Evolutionary conservation across 1,284 basidiomycete species (phyloP), one percentile per base, ranked within the genome.

Genomic region (Clitocybe nebularis): DNA sequence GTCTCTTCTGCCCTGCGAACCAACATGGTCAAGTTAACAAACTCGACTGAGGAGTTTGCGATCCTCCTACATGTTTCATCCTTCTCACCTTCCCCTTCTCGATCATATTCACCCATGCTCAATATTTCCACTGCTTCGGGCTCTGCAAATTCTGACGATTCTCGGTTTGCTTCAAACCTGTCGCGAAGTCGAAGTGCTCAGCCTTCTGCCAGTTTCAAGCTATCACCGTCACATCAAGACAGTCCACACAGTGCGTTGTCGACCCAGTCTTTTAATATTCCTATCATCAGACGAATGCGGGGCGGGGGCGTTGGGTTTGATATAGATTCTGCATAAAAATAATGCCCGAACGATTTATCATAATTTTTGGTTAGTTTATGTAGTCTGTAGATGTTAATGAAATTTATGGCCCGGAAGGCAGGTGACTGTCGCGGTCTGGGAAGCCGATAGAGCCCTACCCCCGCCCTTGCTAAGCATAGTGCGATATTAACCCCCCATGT

Each of bases 61-160:
- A 84, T 87, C 54, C 69, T 90, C 37, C 64, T 89, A 11, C 84
- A 87, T 56, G 81, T 86, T 36, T 87, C 87, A n/a, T 87, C 85
- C 0, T 83, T 84, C 55, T 78, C 87, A 22, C 71, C 77, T 2
- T 64, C 77, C 33, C 60, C 59, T 14, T 67, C 77, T 23, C 68
- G 79, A 23, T 67, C 81, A 10, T 78, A 77, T 57, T 81, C 83
- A 24, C 83, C 84, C 8, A 69, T 79, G 65, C 60, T 64, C 23
- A 51, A 41, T 42, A 50, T 39, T 50, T 51, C 49, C 45, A 34
- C 45, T 39, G 43, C 24, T 39, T 26, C 34, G 36, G 51, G 36
- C 36, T 10, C 36, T 8, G 14, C 24, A 23, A 44, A 21, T 11
- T 43, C 46, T 9, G 54, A 79, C 33, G 80, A 81, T 46, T 62